These are phyloP conservation scores for Lizonia empirigonia DNA, from an alignment of 2,329 filamentous ascomycete genomes.

Conservation along the genomic window DNA sequence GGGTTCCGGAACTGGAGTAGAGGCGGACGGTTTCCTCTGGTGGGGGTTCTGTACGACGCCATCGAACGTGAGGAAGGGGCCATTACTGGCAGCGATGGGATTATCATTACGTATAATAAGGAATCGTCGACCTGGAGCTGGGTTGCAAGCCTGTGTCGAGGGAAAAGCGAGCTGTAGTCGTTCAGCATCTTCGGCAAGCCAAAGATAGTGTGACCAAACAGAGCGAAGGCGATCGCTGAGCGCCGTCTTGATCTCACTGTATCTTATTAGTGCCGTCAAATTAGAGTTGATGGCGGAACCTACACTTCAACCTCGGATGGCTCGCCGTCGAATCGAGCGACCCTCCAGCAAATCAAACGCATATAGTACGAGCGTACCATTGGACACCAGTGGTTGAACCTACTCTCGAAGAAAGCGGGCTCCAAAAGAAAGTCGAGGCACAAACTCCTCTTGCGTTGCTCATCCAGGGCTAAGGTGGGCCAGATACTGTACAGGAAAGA, in stretches of 20 bases:
- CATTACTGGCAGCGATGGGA: constrained; percentile 57
- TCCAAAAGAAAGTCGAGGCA: constrained; percentile 78
- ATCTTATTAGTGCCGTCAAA: constrained; percentile 19
- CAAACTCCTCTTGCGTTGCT: constrained; percentile 69
- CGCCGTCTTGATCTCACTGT: constrained; percentile 70
- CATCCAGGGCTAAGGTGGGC: constrained; percentile 71
- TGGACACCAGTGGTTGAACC: constrained; percentile 93
- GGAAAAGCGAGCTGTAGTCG: constrained; percentile 62
- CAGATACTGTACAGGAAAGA: constrained; percentile 82
- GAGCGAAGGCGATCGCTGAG: constrained; percentile 71
- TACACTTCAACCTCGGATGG: constrained; percentile 70
- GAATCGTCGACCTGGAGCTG: constrained; percentile 82
- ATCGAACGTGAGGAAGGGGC: constrained; percentile 68
- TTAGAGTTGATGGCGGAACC: constrained; percentile 45
- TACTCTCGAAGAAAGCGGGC: constrained; percentile 74
- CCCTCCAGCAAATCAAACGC: constrained; percentile 85
- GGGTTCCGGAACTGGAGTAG: constrained; percentile 28
- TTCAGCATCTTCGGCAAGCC: constrained; percentile 71
- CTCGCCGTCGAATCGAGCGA: constrained; percentile 76
- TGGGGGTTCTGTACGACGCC: constrained; percentile 56
- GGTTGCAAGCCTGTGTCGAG: constrained; percentile 80
- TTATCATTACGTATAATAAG: constrained; percentile 87
- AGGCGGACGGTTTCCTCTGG: constrained; percentile 41
- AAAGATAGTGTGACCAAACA: constrained; percentile 80
- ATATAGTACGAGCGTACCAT: constrained; percentile 95